Conservation (phyloP, 345 rosid genomes). For the Passiflora organensis region DNA sequence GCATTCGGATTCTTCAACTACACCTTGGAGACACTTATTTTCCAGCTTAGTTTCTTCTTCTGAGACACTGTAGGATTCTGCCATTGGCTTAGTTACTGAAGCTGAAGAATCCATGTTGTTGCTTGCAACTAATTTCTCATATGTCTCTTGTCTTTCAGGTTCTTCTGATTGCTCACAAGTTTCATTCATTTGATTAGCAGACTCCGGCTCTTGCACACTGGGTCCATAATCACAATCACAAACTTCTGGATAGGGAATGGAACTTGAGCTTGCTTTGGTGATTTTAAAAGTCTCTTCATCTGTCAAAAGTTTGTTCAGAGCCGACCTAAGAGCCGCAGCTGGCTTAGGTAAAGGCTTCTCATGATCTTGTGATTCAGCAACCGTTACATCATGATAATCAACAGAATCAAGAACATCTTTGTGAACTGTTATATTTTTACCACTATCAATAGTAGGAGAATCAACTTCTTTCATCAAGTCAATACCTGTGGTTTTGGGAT, state of each 20-base stretch:
- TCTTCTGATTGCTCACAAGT: slow-evolving; percentile 24
- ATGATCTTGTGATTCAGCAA: slow-evolving; percentile 1
- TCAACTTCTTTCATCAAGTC: slow-evolving; percentile 18
- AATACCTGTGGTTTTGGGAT: slow-evolving; percentile 8
- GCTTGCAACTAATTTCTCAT: slow-evolving; percentile 4
- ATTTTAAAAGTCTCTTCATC: slow-evolving; percentile 9
- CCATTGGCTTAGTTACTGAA: slow-evolving; percentile 6
- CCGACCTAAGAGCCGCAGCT: slow-evolving; percentile 8
- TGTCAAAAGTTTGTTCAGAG: slow-evolving; percentile 7
- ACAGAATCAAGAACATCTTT: neutral
- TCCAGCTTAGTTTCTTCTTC: slow-evolving; percentile 21
- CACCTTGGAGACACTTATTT: slow-evolving; percentile 10
- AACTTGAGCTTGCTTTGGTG: slow-evolving; percentile 5
- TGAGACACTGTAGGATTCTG: slow-evolving; percentile 22
- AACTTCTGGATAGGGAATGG: slow-evolving; percentile 13
- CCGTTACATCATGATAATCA: slow-evolving; percentile 1
- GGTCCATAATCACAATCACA: slow-evolving; percentile 3
- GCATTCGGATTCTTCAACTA: slow-evolving; percentile 21
- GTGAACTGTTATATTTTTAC: slow-evolving; percentile 1
- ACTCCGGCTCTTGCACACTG: slow-evolving; percentile 1
- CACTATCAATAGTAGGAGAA: slow-evolving; percentile 13
- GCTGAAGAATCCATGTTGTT: slow-evolving; percentile 2
- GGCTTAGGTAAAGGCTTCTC: slow-evolving; percentile 14
- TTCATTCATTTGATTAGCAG: slow-evolving; percentile 4
- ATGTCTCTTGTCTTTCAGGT: slow-evolving; percentile 8